Evolutionary conservation across 164 flowering plant genomes (phyloP).

Genomic region (Berberis thunbergii): DNA sequence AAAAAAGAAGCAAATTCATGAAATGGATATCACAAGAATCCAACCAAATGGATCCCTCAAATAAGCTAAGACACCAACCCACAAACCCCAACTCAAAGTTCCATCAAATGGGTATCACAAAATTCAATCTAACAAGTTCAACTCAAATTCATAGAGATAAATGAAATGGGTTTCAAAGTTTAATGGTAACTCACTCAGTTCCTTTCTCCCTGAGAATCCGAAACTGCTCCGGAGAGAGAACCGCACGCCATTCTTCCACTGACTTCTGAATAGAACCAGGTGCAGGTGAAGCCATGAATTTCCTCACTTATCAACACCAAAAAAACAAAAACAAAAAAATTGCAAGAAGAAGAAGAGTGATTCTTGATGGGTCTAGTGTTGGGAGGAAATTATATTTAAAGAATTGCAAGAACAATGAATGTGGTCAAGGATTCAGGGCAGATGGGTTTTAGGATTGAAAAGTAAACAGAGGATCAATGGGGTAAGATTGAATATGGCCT

Average conservation of each 20-base stretch:
- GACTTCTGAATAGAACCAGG: slow-evolving; percentile 43
- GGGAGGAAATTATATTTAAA: too few relatives aligned
- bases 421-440: not conserved
- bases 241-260: slow-evolving; percentile 76
- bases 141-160: not conserved
- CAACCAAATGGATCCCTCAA: too few relatives aligned
- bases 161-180: not conserved
- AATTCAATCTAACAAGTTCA: too few relatives aligned
- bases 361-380: not conserved
- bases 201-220: slow-evolving; percentile 68
- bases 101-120: too few relatives aligned
- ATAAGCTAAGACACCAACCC: too few relatives aligned
- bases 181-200: slow-evolving; percentile 50
- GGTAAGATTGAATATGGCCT: not conserved
- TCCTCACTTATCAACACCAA: too few relatives aligned
- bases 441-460: not conserved
- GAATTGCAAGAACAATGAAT: not conserved
- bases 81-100: too few relatives aligned
- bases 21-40: too few relatives aligned
- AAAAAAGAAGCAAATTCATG: too few relatives aligned
- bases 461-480: not conserved
- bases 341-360: not conserved
- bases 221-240: slow-evolving; percentile 81
- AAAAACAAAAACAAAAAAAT: too few relatives aligned
- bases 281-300: slow-evolving; percentile 14